Evolutionary conservation across 108 stramenopile genomes (phyloP).

Genomic region (Cyclotella atomus): DNA sequence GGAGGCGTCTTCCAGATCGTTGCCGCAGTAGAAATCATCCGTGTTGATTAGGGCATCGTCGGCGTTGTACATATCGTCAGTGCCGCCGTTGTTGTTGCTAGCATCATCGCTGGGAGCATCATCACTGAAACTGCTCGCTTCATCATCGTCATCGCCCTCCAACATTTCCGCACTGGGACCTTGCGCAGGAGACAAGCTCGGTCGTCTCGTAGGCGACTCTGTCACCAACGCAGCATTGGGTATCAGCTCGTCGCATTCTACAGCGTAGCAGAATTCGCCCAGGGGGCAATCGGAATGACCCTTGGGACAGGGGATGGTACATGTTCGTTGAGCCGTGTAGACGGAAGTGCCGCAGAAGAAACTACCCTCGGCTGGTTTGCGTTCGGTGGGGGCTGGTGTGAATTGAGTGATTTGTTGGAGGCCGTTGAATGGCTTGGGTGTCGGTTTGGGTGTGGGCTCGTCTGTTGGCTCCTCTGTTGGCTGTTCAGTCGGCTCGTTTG

Average conservation of each 20-base stretch:
- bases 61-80: background rate
- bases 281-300: conserved; percentile 23
- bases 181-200: conserved; percentile 1
- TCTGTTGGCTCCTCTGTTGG: background rate
- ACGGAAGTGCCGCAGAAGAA: conserved; percentile 17
- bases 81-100: background rate
- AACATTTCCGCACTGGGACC: background rate
- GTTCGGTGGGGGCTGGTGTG: background rate
- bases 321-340: conserved; percentile 3
- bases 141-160: background rate
- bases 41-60: conserved; percentile 19
- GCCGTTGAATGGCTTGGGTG: conserved; percentile 7
- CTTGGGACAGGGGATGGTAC: conserved; percentile 8
- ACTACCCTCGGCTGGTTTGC: conserved; percentile 3
- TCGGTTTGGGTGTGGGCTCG: conserved; percentile 5
- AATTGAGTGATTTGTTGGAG: background rate
- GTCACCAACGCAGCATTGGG: background rate
- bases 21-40: conserved; percentile 79
- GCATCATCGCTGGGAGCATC: background rate
- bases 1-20: conserved; percentile 68
- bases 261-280: conserved; percentile 16
- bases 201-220: conserved; percentile 15
- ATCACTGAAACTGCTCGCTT: background rate
- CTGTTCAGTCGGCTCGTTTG: conserved; percentile 1
- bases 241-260: background rate